Base-by-base conservation (phyloP, 2,329 filamentous ascomycete species). In the Pseudogymnoascus verrucosus region DNA sequence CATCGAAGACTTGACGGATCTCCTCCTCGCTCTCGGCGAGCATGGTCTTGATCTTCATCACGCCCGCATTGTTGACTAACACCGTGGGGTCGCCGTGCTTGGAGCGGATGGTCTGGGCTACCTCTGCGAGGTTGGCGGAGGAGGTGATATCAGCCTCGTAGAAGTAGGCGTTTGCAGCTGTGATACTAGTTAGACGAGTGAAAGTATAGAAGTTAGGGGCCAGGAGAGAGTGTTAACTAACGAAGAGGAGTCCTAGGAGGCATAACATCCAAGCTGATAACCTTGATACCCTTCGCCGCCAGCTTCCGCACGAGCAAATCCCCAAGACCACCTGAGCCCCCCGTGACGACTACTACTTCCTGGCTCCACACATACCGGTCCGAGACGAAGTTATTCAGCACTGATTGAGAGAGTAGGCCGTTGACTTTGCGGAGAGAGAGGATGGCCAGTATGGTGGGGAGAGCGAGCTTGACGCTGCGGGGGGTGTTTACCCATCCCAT, bases 301-400 rank as follows among this genome's bases (percentile, higher is more conserved):
- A 93, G 79, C 60, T 87, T 74, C 66, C 80, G 78, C 11, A 88
- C 88, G 14, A 91, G 81, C 42, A 81, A 76, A 34, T 81, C 83
- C 5, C 90, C 89, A 68, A 93, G 91, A 0, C 89, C 90, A 66
- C 84, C 84, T 57, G 86, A 84, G 5, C 89, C 90, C 5, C 90
- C 90, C 0, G 89, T 91, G n/a, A 93, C 80, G 40, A 92, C 77
- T 2, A 89, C 86, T 44, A 91, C 78, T 75, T 91, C 89, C 60
- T 80, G 81, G 31, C 78, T 78, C 85, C 88, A 90, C 19, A 84
- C 79, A 72, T 87, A 88, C 28, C 72, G 75, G 68, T 84, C 81
- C n/a, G 69, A 70, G 10, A 71, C 76, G 76, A 79, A 84, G 70
- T 80, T 80, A 72, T 82, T 82, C 60, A 76, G 65, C 1, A 74